Base-by-base conservation (phyloP, 352 stramenopile genomes). In the Phytopythium aichiense region DNA sequence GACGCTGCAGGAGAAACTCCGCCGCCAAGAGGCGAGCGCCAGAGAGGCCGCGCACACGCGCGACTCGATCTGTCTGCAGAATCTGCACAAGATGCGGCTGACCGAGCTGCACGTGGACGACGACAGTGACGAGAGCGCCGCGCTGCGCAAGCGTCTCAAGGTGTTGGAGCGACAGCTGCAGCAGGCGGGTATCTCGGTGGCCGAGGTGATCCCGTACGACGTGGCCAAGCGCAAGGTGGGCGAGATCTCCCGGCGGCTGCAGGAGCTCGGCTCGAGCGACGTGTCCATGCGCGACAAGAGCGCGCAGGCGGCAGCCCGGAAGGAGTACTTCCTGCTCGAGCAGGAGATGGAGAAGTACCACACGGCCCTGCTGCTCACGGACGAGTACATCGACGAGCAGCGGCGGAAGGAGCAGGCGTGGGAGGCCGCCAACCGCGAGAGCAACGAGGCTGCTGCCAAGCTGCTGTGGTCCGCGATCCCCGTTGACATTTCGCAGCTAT, bases 321-420 rank as follows among this genome's bases (percentile, higher is more conserved):
- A 92, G 23, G 88, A 97, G 63, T 95, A 95, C 58, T 96, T 90
- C 56, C 72, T 83, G 53, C 75, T 97, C 1, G 88, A 97, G 68
- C 87, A 95, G 62, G 80, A 96, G 35, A 96, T 97, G 87, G 87
- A 97, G 63, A 88, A 90, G 54, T 97, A 93, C 61, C 90, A 93
- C 72, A 94, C 80, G 54, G 91, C 91, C 48, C 74, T 97, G n/a
- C 69, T 95, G 22, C 79, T 95, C 67, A 88, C 84, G 9, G 91
- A 97, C 60, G 91, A 97, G 67, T 96, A 97, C 64, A 77, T 91
- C 42, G 86, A 86, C 59, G 81, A 97, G 64, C 73, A 96, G 66
- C 63, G 74, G 2, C 58, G 66, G 25, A 66, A 77, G 22, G 89
- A 96, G 30, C 66, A 66, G 25, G 74, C 83, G 63, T 97, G 90